Conservation (phyloP, 371 early-diverging fungal genomes). For the Mucor circinelloides region DNA sequence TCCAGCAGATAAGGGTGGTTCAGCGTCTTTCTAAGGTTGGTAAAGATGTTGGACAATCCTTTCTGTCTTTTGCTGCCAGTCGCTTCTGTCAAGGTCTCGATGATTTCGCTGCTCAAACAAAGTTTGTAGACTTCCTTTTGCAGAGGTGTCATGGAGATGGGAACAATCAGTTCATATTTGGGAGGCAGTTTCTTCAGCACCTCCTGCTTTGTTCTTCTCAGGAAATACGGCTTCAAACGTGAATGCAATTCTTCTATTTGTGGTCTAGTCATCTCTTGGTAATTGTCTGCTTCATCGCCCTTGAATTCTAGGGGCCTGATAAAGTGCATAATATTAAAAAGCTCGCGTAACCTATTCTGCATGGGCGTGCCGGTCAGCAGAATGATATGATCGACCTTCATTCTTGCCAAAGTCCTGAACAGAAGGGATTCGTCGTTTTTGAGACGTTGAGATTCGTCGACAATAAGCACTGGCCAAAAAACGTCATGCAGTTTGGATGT, state of each 20-base stretch:
- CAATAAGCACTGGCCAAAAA: constrained; percentile 70
- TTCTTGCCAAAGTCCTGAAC: constrained; percentile 58
- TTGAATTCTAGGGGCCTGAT: constrained; percentile 58
- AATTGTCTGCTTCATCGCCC: constrained; percentile 58
- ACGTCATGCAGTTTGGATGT: neutral
- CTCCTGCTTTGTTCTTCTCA: constrained; percentile 89
- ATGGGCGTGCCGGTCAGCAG: constrained; percentile 83
- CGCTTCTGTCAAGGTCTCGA: constrained; percentile 43
- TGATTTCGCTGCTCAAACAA: constrained; percentile 56
- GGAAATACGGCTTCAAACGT: constrained; percentile 79
- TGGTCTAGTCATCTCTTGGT: constrained; percentile 49
- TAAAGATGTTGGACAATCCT: constrained; percentile 50
- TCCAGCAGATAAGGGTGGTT: constrained; percentile 79
- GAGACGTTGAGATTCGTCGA: constrained; percentile 90
- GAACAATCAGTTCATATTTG: constrained; percentile 87
- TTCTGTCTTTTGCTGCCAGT: constrained; percentile 26
- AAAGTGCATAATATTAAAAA: constrained; percentile 80
- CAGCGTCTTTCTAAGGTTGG: constrained; percentile 74
- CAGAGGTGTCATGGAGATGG: constrained; percentile 74
- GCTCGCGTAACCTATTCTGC: constrained; percentile 77
- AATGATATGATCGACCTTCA: constrained; percentile 62
- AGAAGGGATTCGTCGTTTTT: constrained; percentile 78
- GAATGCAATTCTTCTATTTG: constrained; percentile 42
- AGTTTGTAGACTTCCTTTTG: constrained; percentile 84
- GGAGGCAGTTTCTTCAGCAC: constrained; percentile 87